These are phyloP conservation scores for Leonotis leonurus DNA, from an alignment of 257 asterid genomes.

Conservation along the genomic window DNA sequence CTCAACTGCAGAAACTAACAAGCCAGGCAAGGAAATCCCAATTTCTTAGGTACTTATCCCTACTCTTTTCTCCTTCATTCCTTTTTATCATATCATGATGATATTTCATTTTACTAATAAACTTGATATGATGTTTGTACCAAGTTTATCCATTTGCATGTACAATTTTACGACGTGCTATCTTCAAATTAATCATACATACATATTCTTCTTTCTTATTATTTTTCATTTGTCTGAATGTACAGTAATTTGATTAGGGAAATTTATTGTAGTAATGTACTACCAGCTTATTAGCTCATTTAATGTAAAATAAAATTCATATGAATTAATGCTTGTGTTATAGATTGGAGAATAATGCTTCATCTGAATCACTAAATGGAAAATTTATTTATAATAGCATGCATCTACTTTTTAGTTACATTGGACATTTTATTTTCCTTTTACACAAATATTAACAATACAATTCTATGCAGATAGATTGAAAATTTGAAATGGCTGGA, in stretches of 20 bases:
- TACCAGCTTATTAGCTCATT: no score
- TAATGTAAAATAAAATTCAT: neutral
- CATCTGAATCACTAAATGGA: neutral
- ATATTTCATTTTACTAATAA: neutral
- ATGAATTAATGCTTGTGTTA: neutral
- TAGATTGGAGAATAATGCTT: neutral
- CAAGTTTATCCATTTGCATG: neutral
- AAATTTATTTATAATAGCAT: neutral
- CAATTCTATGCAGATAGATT: conserved; percentile 14
- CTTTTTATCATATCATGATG: neutral
- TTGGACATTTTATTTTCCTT: neutral
- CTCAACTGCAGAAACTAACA: neutral
- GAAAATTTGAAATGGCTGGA: conserved; percentile 44
- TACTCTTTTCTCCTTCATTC: neutral
- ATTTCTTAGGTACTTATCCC: neutral
- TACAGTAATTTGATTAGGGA: no score
- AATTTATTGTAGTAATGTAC: no score
- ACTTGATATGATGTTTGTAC: no score
- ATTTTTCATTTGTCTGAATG: no score
- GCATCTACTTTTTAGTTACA: neutral
- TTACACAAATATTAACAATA: neutral
- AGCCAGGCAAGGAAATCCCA: neutral
- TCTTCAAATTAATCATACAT: neutral
- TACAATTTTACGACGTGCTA: neutral
- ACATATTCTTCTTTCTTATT: no score